Evolutionary conservation across 75 land plant genomes (phyloP).

Genomic region (Isoetes taiwanensis): DNA sequence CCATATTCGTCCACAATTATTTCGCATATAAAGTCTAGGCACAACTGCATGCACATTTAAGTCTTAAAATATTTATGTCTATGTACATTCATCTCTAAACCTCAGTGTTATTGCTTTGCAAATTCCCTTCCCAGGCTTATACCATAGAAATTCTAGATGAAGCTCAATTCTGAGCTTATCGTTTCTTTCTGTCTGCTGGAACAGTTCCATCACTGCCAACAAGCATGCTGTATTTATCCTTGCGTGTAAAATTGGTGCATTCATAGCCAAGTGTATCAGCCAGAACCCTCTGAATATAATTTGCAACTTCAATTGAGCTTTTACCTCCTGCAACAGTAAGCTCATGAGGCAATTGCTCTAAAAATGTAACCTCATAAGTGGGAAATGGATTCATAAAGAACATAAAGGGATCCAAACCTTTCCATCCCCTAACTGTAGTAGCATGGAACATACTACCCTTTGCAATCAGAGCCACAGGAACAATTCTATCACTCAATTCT

Average conservation of each 20-base stretch:
- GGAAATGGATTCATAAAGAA: slow-evolving; percentile 20
- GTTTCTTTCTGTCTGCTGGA: too few relatives aligned
- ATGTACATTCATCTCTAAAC: too few relatives aligned
- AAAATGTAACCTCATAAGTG: slow-evolving; percentile 12
- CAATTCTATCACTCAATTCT: slow-evolving; percentile 15
- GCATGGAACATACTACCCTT: slow-evolving; percentile 14
- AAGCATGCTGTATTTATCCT: slow-evolving; percentile 21
- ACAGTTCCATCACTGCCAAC: slow-evolving; percentile 24
- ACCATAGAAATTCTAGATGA: too few relatives aligned
- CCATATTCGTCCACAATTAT: too few relatives aligned
- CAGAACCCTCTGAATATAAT: slow-evolving; percentile 7
- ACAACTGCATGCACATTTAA: too few relatives aligned
- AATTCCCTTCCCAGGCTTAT: too few relatives aligned
- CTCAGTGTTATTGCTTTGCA: too few relatives aligned
- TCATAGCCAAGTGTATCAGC: slow-evolving; percentile 15
- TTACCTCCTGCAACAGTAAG: slow-evolving; percentile 1
- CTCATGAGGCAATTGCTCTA: neutral
- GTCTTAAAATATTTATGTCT: too few relatives aligned
- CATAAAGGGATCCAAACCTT: slow-evolving; percentile 22
- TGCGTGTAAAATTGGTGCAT: slow-evolving; percentile 23
- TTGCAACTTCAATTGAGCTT: slow-evolving; percentile 13
- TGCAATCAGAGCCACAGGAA: slow-evolving; percentile 15
- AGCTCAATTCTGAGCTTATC: too few relatives aligned
- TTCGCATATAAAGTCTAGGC: too few relatives aligned
- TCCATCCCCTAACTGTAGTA: slow-evolving; percentile 13